Evolutionary conservation across 2,329 filamentous ascomycete species (phyloP), one percentile per base, ranked within the genome.

Genomic region (Aspergillus luchuensis): DNA sequence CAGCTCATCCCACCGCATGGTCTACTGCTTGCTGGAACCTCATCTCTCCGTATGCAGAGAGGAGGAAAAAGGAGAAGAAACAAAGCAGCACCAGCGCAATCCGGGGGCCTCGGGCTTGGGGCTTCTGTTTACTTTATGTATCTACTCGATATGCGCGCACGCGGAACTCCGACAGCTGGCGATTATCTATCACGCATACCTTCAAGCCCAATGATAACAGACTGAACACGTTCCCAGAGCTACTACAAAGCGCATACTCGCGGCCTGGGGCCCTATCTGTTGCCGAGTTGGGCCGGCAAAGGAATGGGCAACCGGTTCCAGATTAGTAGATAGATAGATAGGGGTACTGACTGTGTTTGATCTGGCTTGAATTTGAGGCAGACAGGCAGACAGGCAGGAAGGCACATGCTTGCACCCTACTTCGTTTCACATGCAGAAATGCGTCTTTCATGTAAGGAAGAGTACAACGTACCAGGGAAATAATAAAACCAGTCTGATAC

Each of bases 191-290:
- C 47, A 50, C 47, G 47, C 47, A 33, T 25, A 6, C 33, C 45
- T 17, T 49, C 45, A 49, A 49, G 7, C 47, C 47, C 47, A 50
- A 30, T 50, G 47, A 50, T 50, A 50, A 50, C 47, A n/a, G 47
- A 17, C 10, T 28, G 15, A 50, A 28, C n/a, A 50, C 47, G 15
- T 30, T 28, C 47, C 47, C 28, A 30, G 28, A 49, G 28, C 47
- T 49, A 49, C 47, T 49, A 49, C 47, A 33, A 8, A 33, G 23
- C 47, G 47, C 23, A 50, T 50, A 50, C 47, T 50, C 47, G 25
- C 47, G 47, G 47, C 47, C 25, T 17, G 17, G 33, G 11, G 33
- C 33, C 33, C 33, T 36, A 36, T 36, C 33, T 36, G 17, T 10
- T 45, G 17, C 41, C 41, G 41, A n/a, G 39, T 17, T 43, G 39